Conservation (phyloP, 2,329 filamentous ascomycete species). For the Diaporthe humulicola region DNA sequence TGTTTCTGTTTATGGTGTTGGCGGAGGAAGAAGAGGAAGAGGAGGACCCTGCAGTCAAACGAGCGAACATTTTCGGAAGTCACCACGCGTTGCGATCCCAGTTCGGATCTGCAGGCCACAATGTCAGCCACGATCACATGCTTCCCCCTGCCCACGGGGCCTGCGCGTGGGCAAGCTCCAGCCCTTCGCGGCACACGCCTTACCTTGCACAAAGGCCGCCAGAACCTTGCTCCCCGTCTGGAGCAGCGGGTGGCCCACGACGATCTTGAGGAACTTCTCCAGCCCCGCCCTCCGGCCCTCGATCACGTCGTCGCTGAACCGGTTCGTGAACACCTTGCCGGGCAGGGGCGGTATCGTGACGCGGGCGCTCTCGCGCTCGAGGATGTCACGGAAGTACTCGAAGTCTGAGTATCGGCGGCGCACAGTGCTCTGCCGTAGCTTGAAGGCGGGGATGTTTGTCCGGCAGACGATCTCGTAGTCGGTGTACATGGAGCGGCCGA, state of each 20-base stretch:
- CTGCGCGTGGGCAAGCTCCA: neutral
- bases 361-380: slow-evolving; percentile 93
- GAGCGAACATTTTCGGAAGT: slow-evolving; percentile 53
- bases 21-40: slow-evolving; percentile 34
- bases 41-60: slow-evolving; percentile 43
- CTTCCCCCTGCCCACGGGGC: no score
- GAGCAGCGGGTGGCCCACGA: slow-evolving; percentile 94
- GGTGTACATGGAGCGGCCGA: slow-evolving; percentile 96
- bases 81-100: slow-evolving; percentile 95
- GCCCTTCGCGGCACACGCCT: slow-evolving; percentile 47
- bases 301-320: slow-evolving; percentile 98
- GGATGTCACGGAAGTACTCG: slow-evolving; percentile 97
- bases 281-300: slow-evolving; percentile 92
- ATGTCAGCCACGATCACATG: neutral
- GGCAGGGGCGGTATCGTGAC: slow-evolving; percentile 97
- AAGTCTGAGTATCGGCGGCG: slow-evolving; percentile 97
- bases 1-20: slow-evolving; percentile 32
- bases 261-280: slow-evolving; percentile 96
- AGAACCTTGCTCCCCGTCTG: slow-evolving; percentile 98
- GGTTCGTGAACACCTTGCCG: slow-evolving; percentile 97
- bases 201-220: slow-evolving; percentile 96
- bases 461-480: slow-evolving; percentile 98
- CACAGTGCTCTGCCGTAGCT: slow-evolving; percentile 89
- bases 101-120: slow-evolving; percentile 74
- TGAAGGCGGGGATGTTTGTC: slow-evolving; percentile 99